Evolutionary conservation across 2,329 filamentous ascomycete species (phyloP), one percentile per base, ranked within the genome.

Genomic region (Cordyceps javanica): DNA sequence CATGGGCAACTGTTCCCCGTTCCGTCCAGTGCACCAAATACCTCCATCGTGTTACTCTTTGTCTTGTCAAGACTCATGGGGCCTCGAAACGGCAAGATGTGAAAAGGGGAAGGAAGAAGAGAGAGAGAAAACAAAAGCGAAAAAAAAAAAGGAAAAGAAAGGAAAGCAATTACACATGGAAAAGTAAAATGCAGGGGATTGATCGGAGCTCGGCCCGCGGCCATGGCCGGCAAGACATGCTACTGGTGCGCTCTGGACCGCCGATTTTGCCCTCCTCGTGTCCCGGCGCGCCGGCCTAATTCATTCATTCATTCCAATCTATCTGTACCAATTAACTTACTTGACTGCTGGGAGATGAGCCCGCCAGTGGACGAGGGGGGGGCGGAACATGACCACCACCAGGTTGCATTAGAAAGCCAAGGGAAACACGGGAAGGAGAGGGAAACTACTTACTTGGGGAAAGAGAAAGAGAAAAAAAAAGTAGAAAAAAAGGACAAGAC

Each of bases 131-230:
- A n/a, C n/a, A 19, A 48, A 30, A 11, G 14, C 7, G 11, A 14
- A 30, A 14, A 44, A 26, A 28, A 19, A 51, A 26, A 26, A 42
- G 5, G 3, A 16, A 34, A 10, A 10, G 3, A 19, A 4, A 25
- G 10, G 7, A 25, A 55, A 53, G 11, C 9, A 8, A 34, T 3
- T 21, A n/a, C 16, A 54, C 25, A 28, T 19, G 28, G 1, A 19
- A 9, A 13, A n/a, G 21, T 19, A 10, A 25, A 16, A 45, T 36
- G 51, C 51, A 55, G 25, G 53, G 53, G 42, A 14, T 48, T 46
- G 53, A 48, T 48, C 53, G 53, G 53, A 55, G 53, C 32, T 48
- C 53, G 53, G 53, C 53, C 53, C 51, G 50, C 51, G 51, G 51
- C 41, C 51, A 45, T 36, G 26, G 28, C 36, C 39, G 39, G 39